These are phyloP conservation scores for Lyophyllum shimeji DNA, from an alignment of 768 basidiomycete species.

Conservation along the genomic window DNA sequence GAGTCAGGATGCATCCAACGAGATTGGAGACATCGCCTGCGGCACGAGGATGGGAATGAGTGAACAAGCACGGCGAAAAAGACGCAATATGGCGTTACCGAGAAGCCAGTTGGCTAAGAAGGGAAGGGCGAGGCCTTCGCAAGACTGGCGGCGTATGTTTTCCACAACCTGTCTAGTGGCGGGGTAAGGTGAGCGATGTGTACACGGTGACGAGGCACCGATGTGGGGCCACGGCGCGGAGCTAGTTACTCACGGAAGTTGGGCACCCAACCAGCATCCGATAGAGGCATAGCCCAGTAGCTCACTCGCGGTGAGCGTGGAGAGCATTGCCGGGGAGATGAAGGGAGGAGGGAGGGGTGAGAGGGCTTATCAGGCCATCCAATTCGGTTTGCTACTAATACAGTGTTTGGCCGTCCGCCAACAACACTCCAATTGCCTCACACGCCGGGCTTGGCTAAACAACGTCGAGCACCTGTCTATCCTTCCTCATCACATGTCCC, in stretches of 20 bases:
- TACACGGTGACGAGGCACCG: background rate
- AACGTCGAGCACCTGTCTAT: background rate
- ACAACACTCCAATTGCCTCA: too few species aligned
- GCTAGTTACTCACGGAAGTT: conserved; percentile 73
- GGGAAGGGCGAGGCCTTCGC: conserved; percentile 88
- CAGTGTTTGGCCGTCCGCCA: conserved; percentile 2
- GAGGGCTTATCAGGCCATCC: background rate
- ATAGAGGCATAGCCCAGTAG: conserved; percentile 72
- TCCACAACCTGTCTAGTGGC: conserved; percentile 74
- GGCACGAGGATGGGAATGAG: background rate
- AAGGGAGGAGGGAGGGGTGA: conserved; percentile 16
- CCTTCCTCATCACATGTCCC: background rate
- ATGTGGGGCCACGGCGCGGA: background rate
- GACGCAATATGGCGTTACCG: conserved; percentile 47
- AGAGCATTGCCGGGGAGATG: conserved; percentile 24
- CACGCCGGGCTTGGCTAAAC: too few species aligned
- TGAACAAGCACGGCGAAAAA: conserved; percentile 1
- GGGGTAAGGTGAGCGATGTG: background rate
- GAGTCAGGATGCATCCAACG: conserved; percentile 86
- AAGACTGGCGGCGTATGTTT: conserved; percentile 73
- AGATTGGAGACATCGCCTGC: conserved; percentile 92
- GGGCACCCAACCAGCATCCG: conserved; percentile 80
- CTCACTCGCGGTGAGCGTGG: conserved; percentile 49
- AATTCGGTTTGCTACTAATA: conserved; percentile 5
- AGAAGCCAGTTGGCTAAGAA: conserved; percentile 94